Base-by-base conservation (phyloP, 306 rosid species). In the Ochetophila trinervis region DNA sequence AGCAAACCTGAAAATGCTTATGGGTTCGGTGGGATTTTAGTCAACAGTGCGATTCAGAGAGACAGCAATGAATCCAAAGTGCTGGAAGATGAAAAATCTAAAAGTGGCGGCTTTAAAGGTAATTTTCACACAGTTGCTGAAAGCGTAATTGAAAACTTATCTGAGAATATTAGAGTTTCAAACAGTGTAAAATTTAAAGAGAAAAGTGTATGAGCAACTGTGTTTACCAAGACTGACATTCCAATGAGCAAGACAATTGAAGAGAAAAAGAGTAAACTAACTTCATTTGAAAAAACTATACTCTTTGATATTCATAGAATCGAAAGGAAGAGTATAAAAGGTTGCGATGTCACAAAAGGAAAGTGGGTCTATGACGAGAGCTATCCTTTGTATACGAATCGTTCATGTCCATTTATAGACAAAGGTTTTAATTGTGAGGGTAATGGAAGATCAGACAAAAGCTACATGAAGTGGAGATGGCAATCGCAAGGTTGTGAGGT, bases 361-460 rank as follows among this genome's bases (percentile, higher is more conserved):
- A 75, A 51, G 64, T 93, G 97, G 99, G 87, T 86, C 69, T 89
- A 80, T 76, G 91, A 93, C 58, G 94, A 84, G 75, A 86, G 74
- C 67, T 84, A 84, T 40, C 94, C 90, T 40, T 66, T 86, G 72
- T 93, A 93, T 71, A 53, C 74, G 32, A 80, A 74, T 72, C 68
- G 5, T 74, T 87, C 97, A 0, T 93, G 97, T 74, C 83, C 94
- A 74, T 90, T 84, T 53, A 83, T 93, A 60, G 99, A 93, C 66
- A 96, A 93, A 79, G 99, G 94, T 48, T 89, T 93, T 66, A 84
- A 93, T 80, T 93, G 99, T 58, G 77, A 74, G 45, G 88, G 87
- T 0, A 93, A 90, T 76, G 99, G 99, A 68, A 93, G 99, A 74
- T 65, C 69, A 69, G 90, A 93, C 69, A 82, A 83, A 57, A 78